phyloP scores from a whole-genome alignment of 2,329 filamentous ascomycete genomes.

The Penicillium sp. region DNA sequence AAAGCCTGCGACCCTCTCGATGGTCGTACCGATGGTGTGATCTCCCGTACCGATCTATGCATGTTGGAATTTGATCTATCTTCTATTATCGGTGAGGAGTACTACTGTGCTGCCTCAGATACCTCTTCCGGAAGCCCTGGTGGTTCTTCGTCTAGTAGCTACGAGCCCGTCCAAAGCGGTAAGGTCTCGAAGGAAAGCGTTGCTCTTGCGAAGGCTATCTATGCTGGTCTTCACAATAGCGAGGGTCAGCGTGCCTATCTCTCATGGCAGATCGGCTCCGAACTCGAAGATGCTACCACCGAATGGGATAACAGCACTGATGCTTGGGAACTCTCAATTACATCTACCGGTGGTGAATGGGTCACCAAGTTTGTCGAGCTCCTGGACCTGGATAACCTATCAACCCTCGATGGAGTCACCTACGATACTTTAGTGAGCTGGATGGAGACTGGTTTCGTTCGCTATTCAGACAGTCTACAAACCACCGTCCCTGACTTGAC shows the following conservation, averaged over 20 bases:
- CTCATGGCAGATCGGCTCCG: neutral
- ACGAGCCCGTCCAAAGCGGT: slow-evolving; percentile 7
- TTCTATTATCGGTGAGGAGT: slow-evolving; percentile 48
- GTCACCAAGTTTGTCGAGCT: slow-evolving; percentile 14
- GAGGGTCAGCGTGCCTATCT: neutral
- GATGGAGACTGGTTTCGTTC: neutral
- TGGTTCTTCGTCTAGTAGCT: slow-evolving; percentile 4
- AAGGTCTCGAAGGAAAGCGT: neutral
- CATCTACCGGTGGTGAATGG: slow-evolving; percentile 10
- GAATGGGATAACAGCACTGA: neutral
- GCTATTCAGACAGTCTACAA: neutral
- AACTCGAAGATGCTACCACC: neutral
- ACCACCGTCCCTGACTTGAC: slow-evolving; percentile 50
- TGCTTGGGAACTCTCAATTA: slow-evolving; percentile 27
- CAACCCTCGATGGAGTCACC: neutral
- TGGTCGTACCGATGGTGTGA: slow-evolving; percentile 55
- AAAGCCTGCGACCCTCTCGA: slow-evolving; percentile 57
- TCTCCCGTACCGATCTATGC: slow-evolving; percentile 52
- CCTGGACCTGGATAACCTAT: slow-evolving; percentile 19
- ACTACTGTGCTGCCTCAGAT: slow-evolving; percentile 41
- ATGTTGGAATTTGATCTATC: slow-evolving; percentile 49
- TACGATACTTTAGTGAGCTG: neutral
- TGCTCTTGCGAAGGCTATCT: neutral
- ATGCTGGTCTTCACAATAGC: neutral
- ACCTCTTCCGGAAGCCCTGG: slow-evolving; percentile 16